Conservation (phyloP, 225 moss, liverwort and hornwort genomes). For the Sphagnum contortum region DNA sequence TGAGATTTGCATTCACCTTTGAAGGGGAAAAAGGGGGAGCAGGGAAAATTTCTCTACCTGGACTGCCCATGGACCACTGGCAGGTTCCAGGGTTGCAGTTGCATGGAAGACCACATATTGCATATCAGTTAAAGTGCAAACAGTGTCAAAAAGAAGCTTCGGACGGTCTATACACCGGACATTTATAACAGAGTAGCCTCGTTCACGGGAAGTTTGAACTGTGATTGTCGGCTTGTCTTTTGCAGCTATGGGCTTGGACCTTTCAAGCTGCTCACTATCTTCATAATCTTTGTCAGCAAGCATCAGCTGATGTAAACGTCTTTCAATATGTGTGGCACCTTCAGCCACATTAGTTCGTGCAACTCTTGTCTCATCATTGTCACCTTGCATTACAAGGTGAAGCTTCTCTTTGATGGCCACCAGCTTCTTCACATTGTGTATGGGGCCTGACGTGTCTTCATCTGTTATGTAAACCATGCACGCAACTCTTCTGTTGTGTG, state of each 20-base stretch:
- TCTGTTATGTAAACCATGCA: conserved; percentile 88
- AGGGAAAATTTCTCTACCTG: no score
- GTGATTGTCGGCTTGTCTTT: conserved; percentile 17
- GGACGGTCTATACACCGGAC: conserved; percentile 46
- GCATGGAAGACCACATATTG: conserved; percentile 60
- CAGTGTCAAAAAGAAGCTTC: conserved; percentile 56
- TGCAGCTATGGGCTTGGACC: neutral
- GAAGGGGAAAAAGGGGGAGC: no score
- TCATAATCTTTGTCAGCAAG: conserved; percentile 45
- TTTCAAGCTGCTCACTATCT: conserved; percentile 9
- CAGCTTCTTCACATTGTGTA: conserved; percentile 47
- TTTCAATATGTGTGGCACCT: conserved; percentile 38
- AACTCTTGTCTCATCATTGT: conserved; percentile 14
- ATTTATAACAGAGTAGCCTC: conserved; percentile 16
- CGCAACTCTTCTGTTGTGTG: conserved; percentile 81
- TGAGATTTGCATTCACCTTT: no score
- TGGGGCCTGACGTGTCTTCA: conserved; percentile 54
- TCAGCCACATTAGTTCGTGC: conserved; percentile 40
- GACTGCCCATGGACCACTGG: no score
- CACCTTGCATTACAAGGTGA: conserved; percentile 44
- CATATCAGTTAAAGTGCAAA: conserved; percentile 61
- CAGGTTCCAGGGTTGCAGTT: neutral
- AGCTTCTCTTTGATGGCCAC: conserved; percentile 44
- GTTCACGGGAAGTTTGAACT: conserved; percentile 14
- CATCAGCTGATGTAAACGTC: conserved; percentile 58